Percentiles rank a stretch among this genome's conserved stretches.
These are phyloP conservation scores for Rhododendron molle DNA, from an alignment of 148 eudicot species.

Conservation along the genomic window DNA sequence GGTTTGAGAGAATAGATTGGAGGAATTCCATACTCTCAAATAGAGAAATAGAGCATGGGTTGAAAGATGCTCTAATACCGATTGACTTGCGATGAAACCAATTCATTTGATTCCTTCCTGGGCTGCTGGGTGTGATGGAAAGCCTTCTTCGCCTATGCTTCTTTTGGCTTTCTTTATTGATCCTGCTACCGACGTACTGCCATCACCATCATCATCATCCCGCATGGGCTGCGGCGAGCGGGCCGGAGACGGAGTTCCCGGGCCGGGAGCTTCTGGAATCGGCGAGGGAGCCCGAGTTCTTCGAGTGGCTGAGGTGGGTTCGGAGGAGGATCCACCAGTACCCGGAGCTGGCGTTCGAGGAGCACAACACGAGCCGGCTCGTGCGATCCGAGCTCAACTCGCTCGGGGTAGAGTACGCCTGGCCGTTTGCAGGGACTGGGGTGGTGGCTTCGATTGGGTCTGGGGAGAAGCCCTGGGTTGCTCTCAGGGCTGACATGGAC, in stretches of 20 bases:
- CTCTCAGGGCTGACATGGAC: conserved; percentile 47
- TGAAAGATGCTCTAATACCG: no score
- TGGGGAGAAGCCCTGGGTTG: conserved; percentile 28
- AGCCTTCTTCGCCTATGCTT: neutral
- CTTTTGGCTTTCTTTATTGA: neutral
- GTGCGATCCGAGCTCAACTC: conserved; percentile 50
- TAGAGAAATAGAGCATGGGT: no score
- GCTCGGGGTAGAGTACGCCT: conserved; percentile 48
- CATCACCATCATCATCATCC: neutral
- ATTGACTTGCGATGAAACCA: neutral
- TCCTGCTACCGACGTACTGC: neutral
- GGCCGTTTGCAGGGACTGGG: conserved; percentile 56
- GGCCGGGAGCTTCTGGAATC: conserved; percentile 41
- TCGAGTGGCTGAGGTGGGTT: conserved; percentile 44
- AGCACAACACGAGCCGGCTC: conserved; percentile 52
- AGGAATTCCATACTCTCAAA: no score
- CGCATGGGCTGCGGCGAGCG: neutral
- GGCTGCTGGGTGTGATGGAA: neutral
- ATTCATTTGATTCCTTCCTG: neutral
- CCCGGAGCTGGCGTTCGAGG: conserved; percentile 65
- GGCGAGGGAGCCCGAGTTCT: conserved; percentile 47
- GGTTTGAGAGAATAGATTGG: no score
- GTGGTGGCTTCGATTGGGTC: conserved; percentile 35
- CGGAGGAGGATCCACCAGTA: conserved; percentile 57
- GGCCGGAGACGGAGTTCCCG: conserved; percentile 20